Base-by-base conservation (phyloP, 2,329 filamentous ascomycete genomes). In the Tolypocladium amazonense region DNA sequence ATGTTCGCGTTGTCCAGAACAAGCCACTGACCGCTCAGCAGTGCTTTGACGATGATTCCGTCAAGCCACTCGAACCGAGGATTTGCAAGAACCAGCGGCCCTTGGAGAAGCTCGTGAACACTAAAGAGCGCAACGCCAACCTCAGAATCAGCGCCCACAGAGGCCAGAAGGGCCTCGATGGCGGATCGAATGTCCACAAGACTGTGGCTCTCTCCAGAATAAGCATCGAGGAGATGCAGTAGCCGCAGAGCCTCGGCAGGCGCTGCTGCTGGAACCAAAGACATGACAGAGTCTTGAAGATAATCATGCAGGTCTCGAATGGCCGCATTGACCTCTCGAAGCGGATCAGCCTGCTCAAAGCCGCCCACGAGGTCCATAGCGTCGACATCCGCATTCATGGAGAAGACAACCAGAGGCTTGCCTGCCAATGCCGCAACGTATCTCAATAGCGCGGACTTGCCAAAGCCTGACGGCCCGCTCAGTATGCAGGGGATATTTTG, bases 1-100 rank as follows among this genome's bases (percentile, higher is more conserved):
- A 99, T 82, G 69, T 99, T 99, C 62, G 95, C 94, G 73, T 99
- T 97, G 73, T 99, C 94, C 27, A 99, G 84, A 14, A 99, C 87
- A 23, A 99, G 80, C 94, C 94, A 99, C 62, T 92, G 84, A 18
- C 94, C 94, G 65, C 88, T 80, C 68, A 95, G 83, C 14, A 97
- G 79, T 50, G 94, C 93, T 66, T 92, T 88, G 56, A 97, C 88
- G 52, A 99, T 86, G 56, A 95, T 84, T 60, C 95, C 94, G 70
- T 99, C 93, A 2, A 96, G 85, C 94, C 94, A 99, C 72, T 96
- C 91, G 70, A 99, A 99, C 2, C 88, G 87, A 27, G 92, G 90
- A 63, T 88, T 87, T 27, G 87, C 84, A 30, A 90, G 81, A 2
- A 78, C 75, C 38, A 81, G 74, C 1, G 85, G 80, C 5, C 78